These are phyloP conservation scores for Thelonectria blattea DNA, from an alignment of 2,329 filamentous ascomycete genomes.

Conservation along the genomic window DNA sequence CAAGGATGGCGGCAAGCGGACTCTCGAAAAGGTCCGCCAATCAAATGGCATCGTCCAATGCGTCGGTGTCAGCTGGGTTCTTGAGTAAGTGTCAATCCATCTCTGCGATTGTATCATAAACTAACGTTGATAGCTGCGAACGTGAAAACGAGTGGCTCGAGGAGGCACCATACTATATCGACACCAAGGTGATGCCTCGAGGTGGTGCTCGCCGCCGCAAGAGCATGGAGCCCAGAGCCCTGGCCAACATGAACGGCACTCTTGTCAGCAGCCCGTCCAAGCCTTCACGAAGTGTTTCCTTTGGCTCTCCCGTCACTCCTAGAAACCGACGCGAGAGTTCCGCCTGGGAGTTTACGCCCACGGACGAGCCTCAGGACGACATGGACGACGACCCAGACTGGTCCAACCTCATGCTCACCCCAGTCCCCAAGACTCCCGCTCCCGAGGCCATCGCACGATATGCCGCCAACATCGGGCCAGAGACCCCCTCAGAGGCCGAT, in stretches of 20 bases:
- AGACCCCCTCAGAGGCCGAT: conserved; percentile 49
- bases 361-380: conserved; percentile 49
- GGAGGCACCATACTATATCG: conserved; percentile 72
- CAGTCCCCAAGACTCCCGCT: conserved; percentile 64
- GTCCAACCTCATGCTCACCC: conserved; percentile 55
- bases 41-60: conserved; percentile 79
- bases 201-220: conserved; percentile 76
- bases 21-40: conserved; percentile 79
- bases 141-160: conserved; percentile 78
- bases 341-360: conserved; percentile 61
- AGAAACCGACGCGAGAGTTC: conserved; percentile 60
- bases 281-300: conserved; percentile 47
- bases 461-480: conserved; percentile 55
- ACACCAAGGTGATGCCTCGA: conserved; percentile 70
- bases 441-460: conserved; percentile 61
- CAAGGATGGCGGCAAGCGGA: conserved; percentile 83
- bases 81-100: conserved; percentile 69
- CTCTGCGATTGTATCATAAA: background rate
- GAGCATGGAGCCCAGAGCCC: conserved; percentile 78
- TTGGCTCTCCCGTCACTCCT: conserved; percentile 56
- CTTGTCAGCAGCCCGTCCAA: conserved; percentile 55
- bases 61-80: conserved; percentile 86
- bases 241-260: conserved; percentile 72
- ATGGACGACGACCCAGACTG: conserved; percentile 50
- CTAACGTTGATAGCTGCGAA: conserved; percentile 66